Conservation (phyloP, 495 filamentous ascomycete species). For the Penicillium riverlandense region DNA sequence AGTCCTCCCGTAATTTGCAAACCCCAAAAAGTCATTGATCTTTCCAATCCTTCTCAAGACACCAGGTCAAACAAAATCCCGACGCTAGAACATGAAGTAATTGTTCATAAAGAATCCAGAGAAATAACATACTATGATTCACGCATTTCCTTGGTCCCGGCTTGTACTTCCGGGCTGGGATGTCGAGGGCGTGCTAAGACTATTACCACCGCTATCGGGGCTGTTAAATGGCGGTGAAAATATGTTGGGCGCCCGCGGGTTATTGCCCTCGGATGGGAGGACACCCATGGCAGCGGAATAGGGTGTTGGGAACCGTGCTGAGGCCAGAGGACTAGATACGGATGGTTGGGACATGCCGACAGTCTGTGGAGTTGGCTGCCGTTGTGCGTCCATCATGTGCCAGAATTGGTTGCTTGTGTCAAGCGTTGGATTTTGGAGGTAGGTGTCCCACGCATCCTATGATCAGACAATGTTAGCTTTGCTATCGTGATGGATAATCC, state of each 20-base stretch:
- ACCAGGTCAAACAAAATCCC: too few relatives aligned
- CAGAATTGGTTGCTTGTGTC: constrained; percentile 41
- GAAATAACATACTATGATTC: too few relatives aligned
- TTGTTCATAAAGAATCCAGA: too few relatives aligned
- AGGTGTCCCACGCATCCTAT: constrained; percentile 52
- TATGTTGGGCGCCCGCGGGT: constrained; percentile 6
- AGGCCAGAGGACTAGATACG: constrained; percentile 6
- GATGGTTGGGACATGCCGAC: constrained; percentile 11
- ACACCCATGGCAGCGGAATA: neutral
- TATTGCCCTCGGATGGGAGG: neutral
- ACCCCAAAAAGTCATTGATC: too few relatives aligned
- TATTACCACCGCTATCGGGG: constrained; percentile 5
- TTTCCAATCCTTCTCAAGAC: too few relatives aligned
- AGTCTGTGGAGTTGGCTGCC: constrained; percentile 13
- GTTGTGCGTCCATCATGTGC: constrained; percentile 33
- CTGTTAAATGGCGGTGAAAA: constrained; percentile 12
- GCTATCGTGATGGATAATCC: neutral
- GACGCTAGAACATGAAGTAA: too few relatives aligned
- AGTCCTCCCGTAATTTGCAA: too few relatives aligned
- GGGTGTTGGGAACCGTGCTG: constrained; percentile 4
- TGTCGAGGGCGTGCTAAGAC: constrained; percentile 8
- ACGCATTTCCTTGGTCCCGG: constrained; percentile 1
- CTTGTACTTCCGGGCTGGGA: constrained; percentile 5
- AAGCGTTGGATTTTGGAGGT: constrained; percentile 43
- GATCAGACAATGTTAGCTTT: constrained; percentile 6